phyloP scores from a whole-genome alignment of 139 green algal genomes.

The Edaphochlamys debaryana region DNA sequence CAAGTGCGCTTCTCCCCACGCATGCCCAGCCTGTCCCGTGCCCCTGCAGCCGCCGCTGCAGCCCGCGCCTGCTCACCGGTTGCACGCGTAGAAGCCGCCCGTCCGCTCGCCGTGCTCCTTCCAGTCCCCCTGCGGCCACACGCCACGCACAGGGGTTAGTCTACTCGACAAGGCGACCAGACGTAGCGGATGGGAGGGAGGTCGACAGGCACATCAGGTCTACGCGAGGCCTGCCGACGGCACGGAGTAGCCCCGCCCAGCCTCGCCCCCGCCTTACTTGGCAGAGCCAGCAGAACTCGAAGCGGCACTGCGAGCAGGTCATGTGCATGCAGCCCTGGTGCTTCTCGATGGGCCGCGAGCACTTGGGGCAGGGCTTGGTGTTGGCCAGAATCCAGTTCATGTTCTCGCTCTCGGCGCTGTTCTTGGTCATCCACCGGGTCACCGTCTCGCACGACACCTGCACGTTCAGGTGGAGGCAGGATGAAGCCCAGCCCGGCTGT shows the following conservation, averaged over 20 bases:
- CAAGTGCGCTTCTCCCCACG: too few species aligned
- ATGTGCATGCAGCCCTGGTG: constrained; percentile 97
- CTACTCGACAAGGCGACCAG: too few species aligned
- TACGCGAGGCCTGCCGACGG: too few species aligned
- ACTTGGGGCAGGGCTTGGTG: constrained; percentile 95
- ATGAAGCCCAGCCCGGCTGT: too few species aligned
- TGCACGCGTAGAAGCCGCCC: constrained; percentile 97
- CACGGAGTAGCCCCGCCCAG: too few species aligned
- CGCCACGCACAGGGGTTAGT: too few species aligned
- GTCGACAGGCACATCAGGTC: too few species aligned
- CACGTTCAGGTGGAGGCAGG: too few species aligned
- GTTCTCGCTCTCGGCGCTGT: constrained; percentile 91
- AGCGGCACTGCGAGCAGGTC: constrained; percentile 84
- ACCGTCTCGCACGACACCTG: constrained; percentile 86
- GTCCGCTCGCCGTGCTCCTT: constrained; percentile 94
- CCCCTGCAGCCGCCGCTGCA: too few species aligned
- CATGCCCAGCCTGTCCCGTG: too few species aligned
- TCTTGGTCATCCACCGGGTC: constrained; percentile 85
- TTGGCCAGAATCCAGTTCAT: constrained; percentile 87
- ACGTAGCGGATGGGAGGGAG: too few species aligned
- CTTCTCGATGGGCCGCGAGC: constrained; percentile 92
- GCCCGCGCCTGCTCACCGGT: constrained; percentile 65
- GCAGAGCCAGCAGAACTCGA: constrained; percentile 94
- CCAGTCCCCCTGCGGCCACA: constrained; percentile 75
- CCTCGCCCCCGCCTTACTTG: too few species aligned